These are phyloP conservation scores for Starmerella apicola DNA, from an alignment of 805 yeast genomes.

Conservation along the genomic window DNA sequence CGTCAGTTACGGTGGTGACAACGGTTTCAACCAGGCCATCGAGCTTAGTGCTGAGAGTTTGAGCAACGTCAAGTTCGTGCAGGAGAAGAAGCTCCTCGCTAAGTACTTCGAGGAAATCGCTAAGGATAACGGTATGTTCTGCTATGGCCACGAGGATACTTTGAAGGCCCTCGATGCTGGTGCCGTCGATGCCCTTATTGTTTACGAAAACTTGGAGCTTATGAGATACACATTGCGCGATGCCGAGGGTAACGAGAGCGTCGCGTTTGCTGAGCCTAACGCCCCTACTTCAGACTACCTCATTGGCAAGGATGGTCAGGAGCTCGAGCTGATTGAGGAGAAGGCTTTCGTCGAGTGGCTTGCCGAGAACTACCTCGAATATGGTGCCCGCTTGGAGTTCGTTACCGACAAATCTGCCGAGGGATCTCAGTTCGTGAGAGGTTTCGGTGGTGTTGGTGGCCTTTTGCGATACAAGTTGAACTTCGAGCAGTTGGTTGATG, in stretches of 20 bases:
- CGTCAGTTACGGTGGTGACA: slow-evolving; percentile 97
- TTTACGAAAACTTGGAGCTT: slow-evolving; percentile 80
- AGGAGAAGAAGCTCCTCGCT: slow-evolving; percentile 90
- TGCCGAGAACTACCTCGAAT: slow-evolving; percentile 88
- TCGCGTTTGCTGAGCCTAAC: slow-evolving; percentile 61
- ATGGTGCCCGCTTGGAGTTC: slow-evolving; percentile 91
- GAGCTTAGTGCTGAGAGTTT: slow-evolving; percentile 94
- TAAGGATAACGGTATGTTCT: slow-evolving; percentile 92
- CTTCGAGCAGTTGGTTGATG: slow-evolving; percentile 88
- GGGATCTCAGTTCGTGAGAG: slow-evolving; percentile 96
- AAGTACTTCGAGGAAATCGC: slow-evolving; percentile 93
- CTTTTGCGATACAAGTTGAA: slow-evolving; percentile 90
- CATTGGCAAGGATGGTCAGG: slow-evolving; percentile 79
- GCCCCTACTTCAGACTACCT: slow-evolving; percentile 64
- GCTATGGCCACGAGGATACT: slow-evolving; percentile 96
- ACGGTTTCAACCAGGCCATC: slow-evolving; percentile 98
- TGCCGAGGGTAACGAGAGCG: slow-evolving; percentile 61
- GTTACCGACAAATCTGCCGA: slow-evolving; percentile 94
- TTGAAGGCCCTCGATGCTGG: slow-evolving; percentile 92
- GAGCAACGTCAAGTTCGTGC: slow-evolving; percentile 93
- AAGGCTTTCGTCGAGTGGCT: slow-evolving; percentile 89
- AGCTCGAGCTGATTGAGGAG: slow-evolving; percentile 81
- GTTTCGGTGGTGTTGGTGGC: slow-evolving; percentile 99
- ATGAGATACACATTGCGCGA: slow-evolving; percentile 76
- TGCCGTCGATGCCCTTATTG: slow-evolving; percentile 86